Evolutionary conservation across 176 grass and related monocot genomes (phyloP).

Genomic region (Coix lacrymajobi): DNA sequence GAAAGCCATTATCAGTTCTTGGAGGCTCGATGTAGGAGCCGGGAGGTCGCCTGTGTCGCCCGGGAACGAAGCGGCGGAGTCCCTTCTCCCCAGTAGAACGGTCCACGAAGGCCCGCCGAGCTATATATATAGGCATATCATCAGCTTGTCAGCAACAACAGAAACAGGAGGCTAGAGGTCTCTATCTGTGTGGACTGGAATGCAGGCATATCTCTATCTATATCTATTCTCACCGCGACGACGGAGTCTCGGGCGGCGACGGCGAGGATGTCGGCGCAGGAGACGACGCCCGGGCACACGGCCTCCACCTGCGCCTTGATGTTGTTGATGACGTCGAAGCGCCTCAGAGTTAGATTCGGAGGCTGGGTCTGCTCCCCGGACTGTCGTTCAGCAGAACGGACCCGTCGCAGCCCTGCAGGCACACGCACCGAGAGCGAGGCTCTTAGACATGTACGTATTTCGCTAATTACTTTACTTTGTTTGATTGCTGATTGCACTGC

Average conservation of each 20-base stretch:
- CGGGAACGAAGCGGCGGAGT: slow-evolving; percentile 23
- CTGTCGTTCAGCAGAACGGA: slow-evolving; percentile 49
- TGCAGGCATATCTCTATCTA: too few relatives aligned
- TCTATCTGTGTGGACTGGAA: too few relatives aligned
- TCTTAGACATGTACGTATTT: too few relatives aligned
- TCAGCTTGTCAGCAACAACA: not conserved
- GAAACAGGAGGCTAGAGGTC: too few relatives aligned
- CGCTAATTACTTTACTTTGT: too few relatives aligned
- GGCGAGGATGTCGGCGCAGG: slow-evolving; percentile 76
- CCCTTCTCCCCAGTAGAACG: slow-evolving; percentile 48
- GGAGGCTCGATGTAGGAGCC: not conserved
- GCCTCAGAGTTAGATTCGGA: slow-evolving; percentile 20
- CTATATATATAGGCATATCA: not conserved
- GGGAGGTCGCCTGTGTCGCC: slow-evolving; percentile 14
- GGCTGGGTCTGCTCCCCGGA: slow-evolving; percentile 10
- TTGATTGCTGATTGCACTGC: too few relatives aligned
- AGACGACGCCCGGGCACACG: slow-evolving; percentile 51
- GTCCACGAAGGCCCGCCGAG: slow-evolving; percentile 59
- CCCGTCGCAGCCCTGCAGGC: slow-evolving; percentile 59
- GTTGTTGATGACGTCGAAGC: slow-evolving; percentile 45
- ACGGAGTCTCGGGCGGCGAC: slow-evolving; percentile 68
- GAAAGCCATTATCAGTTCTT: not conserved
- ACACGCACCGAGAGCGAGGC: too few relatives aligned
- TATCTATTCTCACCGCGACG: slow-evolving; percentile 30
- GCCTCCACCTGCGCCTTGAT: slow-evolving; percentile 65